A percentile compares a stretch with the other conserved stretches of the same genome.
phyloP scores from a whole-genome alignment of 2,329 filamentous ascomycete genomes.

The Aspergillus tubingensis region DNA sequence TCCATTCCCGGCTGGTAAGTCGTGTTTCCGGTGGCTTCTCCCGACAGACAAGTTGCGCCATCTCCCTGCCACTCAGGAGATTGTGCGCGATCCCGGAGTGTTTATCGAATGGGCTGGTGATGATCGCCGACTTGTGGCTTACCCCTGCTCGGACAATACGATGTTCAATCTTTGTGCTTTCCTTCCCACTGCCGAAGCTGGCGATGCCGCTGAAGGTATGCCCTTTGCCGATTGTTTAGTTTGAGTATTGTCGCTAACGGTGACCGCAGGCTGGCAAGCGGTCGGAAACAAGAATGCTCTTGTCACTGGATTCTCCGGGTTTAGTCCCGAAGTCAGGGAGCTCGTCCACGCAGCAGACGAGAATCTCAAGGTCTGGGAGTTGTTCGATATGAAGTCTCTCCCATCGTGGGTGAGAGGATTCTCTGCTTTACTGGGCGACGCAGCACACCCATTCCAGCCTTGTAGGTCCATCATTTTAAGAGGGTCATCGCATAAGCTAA shows the following conservation, averaged over 20 bases:
- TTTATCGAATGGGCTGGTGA: constrained; percentile 46
- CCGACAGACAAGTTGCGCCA: constrained; percentile 19
- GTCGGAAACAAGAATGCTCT: constrained; percentile 21
- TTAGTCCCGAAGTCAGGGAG: constrained; percentile 19
- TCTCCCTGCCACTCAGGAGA: constrained; percentile 10
- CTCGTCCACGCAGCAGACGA: constrained; percentile 39
- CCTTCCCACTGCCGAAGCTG: constrained; percentile 49
- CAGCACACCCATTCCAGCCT: constrained; percentile 67
- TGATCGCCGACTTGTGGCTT: constrained; percentile 49
- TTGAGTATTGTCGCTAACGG: neutral
- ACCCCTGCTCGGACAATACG: constrained; percentile 49
- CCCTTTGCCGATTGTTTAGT: neutral
- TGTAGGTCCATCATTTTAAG: constrained; percentile 14
- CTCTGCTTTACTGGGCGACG: constrained; percentile 63
- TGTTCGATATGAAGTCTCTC: constrained; percentile 63
- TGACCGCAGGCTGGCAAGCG: constrained; percentile 22
- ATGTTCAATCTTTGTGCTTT: constrained; percentile 51
- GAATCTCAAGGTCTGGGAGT: constrained; percentile 57
- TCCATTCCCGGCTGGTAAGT: constrained; percentile 26
- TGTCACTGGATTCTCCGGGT: constrained; percentile 19
- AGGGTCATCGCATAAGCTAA: neutral
- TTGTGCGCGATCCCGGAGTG: constrained; percentile 31
- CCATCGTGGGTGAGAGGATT: constrained; percentile 56
- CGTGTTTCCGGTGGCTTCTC: constrained; percentile 31
- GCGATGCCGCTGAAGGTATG: constrained; percentile 15